Base-by-base conservation (phyloP, 192 early-diverging fungal species). In the Dissophora ornata region DNA sequence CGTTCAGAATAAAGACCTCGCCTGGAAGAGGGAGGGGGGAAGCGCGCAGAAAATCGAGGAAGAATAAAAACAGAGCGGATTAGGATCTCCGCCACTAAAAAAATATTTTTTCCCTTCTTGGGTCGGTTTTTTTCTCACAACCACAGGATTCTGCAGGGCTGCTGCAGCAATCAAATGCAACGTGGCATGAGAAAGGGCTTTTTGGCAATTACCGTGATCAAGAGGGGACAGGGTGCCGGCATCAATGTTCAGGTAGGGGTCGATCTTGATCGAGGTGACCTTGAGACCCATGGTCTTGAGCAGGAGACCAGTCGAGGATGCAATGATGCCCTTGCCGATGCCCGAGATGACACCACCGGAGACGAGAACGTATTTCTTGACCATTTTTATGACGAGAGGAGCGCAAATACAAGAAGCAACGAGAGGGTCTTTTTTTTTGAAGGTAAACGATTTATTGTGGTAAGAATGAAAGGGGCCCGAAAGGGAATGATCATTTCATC, bases 231-330 rank as follows among this genome's bases (percentile, higher is more conserved):
- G 85, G 21, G 95, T 94, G 64, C 98, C 98, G 51, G 98, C 98
- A 82, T 99, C 98, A 71, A 99, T 98, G 89, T 98, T 99, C 32
- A 99, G 87, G 84, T 99, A 99, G 24, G 98, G 98, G 75, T 99
- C 98, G 68, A 99, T 99, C 82, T 99, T 99, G 87, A 99, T 98
- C 52, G 97, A 92, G 49, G 96, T 98, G 36, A 99, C 98, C 41
- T 85, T 86, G 56, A 98, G 86, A 21, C 96, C 98, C 44, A 92
- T 84, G 10, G 95, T 94, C 83, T 97, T 95, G 63, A 99, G 88
- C 49, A 99, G 83, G 53, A 97, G 88, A 49, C 98, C 98, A 9
- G 96, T 97, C 22, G 94, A 97, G 57, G 97, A 98, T 18, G 98
- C 98, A 86, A 99, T 98, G 60, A 99, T 94, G 36, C 98, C 98